These are phyloP conservation scores for Colletotrichum sp. DNA, from an alignment of 2,329 filamentous ascomycete species.

Conservation along the genomic window DNA sequence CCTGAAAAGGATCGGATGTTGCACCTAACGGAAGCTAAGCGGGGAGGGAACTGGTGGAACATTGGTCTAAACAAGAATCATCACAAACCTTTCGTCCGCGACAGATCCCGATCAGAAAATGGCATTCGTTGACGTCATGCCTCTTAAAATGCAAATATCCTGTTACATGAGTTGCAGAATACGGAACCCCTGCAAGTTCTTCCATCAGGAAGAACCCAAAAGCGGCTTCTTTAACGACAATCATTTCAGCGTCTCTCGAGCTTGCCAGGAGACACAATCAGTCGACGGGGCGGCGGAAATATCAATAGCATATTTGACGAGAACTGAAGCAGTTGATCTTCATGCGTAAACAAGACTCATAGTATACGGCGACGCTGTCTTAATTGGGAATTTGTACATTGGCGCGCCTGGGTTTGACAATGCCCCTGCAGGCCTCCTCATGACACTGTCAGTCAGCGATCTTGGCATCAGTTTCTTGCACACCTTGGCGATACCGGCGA, in stretches of 20 bases:
- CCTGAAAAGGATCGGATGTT: neutral
- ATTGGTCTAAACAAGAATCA: neutral
- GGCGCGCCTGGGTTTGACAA: neutral
- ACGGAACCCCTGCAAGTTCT: neutral
- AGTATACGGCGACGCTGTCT: neutral
- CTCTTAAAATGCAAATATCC: neutral
- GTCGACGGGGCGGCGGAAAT: neutral
- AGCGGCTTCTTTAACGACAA: neutral
- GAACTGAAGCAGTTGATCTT: neutral
- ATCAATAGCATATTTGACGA: neutral
- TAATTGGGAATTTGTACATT: neutral
- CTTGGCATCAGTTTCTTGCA: too few species aligned
- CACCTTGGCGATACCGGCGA: neutral
- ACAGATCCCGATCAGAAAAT: neutral
- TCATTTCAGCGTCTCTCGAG: neutral
- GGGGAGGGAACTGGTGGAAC: neutral
- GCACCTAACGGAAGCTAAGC: neutral
- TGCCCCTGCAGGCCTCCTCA: rapidly evolving
- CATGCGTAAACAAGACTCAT: neutral
- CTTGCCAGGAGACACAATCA: neutral
- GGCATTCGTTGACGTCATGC: neutral
- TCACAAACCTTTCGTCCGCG: neutral
- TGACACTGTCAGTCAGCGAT: neutral
- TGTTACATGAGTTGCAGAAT: neutral
- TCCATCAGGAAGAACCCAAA: neutral